phyloP scores from a whole-genome alignment of 2,329 filamentous ascomycete species.

The Epichloe typhina region DNA sequence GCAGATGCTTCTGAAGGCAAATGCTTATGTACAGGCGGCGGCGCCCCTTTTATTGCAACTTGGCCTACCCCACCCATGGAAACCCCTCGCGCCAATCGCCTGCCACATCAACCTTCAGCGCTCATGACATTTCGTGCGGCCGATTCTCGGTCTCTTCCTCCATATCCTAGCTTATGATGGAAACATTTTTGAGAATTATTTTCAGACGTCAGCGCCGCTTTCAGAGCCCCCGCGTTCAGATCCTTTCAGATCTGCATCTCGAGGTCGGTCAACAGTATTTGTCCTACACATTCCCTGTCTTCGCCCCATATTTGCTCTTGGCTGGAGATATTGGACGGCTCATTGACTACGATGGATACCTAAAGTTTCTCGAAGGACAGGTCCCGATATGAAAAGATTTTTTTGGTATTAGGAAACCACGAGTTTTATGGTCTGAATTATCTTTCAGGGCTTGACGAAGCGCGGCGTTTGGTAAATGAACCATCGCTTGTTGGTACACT shows the following conservation, averaged over 20 bases:
- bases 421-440: conserved; percentile 36
- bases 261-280: conserved; percentile 31
- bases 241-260: conserved; percentile 38
- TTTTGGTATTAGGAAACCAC: conserved; percentile 39
- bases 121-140: neutral
- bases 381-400: conserved; percentile 29
- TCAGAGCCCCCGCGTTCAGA: conserved; percentile 9
- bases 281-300: conserved; percentile 25
- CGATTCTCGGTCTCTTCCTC: neutral
- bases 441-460: conserved; percentile 22
- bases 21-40: too few species aligned
- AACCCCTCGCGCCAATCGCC: neutral
- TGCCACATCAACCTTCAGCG: neutral
- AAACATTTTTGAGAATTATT: neutral
- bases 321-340: conserved; percentile 38
- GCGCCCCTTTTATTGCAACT: neutral
- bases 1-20: neutral
- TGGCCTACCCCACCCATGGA: neutral
- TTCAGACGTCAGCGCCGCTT: neutral
- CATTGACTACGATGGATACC: conserved; percentile 30
- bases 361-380: conserved; percentile 28
- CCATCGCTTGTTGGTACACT: conserved; percentile 23
- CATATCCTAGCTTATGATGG: neutral
- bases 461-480: conserved; percentile 25
- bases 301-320: conserved; percentile 30